Evolutionary conservation across 768 basidiomycete species (phyloP), one percentile per base, ranked within the genome.

Genomic region (Lactarius quietus): DNA sequence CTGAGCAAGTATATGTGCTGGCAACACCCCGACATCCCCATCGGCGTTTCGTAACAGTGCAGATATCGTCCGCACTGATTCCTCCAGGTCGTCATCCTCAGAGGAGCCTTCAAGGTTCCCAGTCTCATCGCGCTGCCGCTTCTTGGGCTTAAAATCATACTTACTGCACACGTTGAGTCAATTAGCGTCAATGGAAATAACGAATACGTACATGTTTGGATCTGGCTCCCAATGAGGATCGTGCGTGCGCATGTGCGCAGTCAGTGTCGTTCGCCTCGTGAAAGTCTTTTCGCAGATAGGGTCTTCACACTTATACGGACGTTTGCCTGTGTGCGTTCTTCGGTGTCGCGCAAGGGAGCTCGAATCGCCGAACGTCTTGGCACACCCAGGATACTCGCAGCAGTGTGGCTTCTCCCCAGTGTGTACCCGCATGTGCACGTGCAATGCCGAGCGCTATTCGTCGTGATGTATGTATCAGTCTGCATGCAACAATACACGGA

Each of bases 381-480:
- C 84, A 75, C 93, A 96, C 9, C 86, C 90, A 3, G 89, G 90
- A 74, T 93, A 93, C 78, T 93, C 91, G 78, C 94, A 96, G 57
- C 81, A 84, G 74, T 96, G 94, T 12, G 94, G 94, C 71, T 93
- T 92, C 78, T 96, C 94, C 43, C 94, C 94, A 6, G 94, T 95
- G 73, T 96, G 94, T 3, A 93, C 92, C 23, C 94, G 87, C 58
- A 83, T 80, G 74, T 96, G 94, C 2, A 96, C 93, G 66, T 92
- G 91, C 63, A 96, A 79, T 31, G 93, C 93, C 23, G 93, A 95
- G 61, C 92, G 86, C 90, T 96, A 74, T 55, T 66, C 67, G 14
- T 18, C 39, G 55, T 56, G 18, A 52, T 57, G 41, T 31, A 6
- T 15, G 70, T 59, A 53, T 58, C 66, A 53, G 67, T 68, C 53